Evolutionary conservation across 2,329 filamentous ascomycete genomes (phyloP).

Genomic region (Nothomitra cinnamomea): DNA sequence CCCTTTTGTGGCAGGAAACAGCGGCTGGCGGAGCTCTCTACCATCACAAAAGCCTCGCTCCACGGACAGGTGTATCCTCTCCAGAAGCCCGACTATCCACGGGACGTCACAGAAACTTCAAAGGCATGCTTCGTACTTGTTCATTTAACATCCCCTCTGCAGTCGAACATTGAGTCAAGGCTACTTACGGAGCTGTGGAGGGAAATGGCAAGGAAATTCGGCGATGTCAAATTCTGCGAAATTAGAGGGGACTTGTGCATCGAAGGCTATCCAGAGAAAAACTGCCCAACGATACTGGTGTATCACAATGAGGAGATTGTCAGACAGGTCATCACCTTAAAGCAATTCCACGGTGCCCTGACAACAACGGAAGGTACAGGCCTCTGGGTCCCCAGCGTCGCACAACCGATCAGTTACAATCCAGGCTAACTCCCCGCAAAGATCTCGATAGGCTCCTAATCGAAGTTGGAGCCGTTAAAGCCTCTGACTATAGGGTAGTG

Average conservation of each 20-base stretch:
- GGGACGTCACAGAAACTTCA: conserved; percentile 83
- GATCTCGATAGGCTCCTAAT: conserved; percentile 71
- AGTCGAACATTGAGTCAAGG: conserved; percentile 71
- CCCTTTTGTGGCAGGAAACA: conserved; percentile 39
- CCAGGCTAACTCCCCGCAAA: conserved; percentile 9
- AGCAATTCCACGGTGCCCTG: conserved; percentile 55
- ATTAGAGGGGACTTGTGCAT: conserved; percentile 87
- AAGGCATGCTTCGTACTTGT: conserved; percentile 52
- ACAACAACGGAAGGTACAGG: conserved; percentile 41
- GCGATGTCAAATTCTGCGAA: conserved; percentile 95
- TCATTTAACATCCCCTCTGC: conserved; percentile 60
- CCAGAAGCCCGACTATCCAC: conserved; percentile 83
- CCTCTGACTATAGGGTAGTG: conserved; percentile 57
- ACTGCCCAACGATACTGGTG: conserved; percentile 83
- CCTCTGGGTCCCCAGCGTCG: not conserved
- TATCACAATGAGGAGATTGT: conserved; percentile 88
- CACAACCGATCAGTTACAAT: not conserved
- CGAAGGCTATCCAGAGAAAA: conserved; percentile 86
- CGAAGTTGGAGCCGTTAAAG: conserved; percentile 61
- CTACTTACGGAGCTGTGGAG: conserved; percentile 75
- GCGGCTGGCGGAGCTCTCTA: conserved; percentile 66
- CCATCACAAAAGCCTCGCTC: conserved; percentile 56
- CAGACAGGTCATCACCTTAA: conserved; percentile 79
- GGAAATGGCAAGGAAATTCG: conserved; percentile 67
- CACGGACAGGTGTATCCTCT: conserved; percentile 87